Base-by-base conservation (phyloP, 257 asterid species). In the Penstemon davidsonii region DNA sequence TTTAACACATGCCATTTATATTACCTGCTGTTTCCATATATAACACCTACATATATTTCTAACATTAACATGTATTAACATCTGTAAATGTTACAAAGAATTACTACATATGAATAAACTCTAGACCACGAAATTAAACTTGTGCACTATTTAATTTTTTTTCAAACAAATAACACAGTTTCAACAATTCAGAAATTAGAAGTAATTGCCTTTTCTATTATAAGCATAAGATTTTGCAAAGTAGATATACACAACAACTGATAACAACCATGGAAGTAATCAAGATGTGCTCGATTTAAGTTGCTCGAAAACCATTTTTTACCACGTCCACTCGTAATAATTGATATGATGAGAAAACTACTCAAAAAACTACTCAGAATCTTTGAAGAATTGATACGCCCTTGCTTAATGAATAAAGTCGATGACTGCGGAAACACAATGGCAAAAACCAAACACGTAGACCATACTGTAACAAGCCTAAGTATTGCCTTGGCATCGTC, bases 271-370 rank as follows among this genome's bases (percentile, higher is more conserved):
- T 53, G 38, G 55, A 71, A 71, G 64, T 71, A 71, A 63, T 71
- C 75, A 62, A 62, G 54, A 62, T 62, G 67, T 13, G 67, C 67
- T 49, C 53, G 67, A 18, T 44, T 62, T 54, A 71, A 46, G 25
- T 71, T 62, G 60, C 62, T 40, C 10, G 75, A 62, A 56, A 71
- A 61, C 75, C 75, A 71, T 8, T 71, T 70, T 61, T 15, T 51
- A 33, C 66, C 76, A 1, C 7, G 36, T n/a, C 76, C 71, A 36
- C 65, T 38, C 12, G 76, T 71, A n/a, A 53, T 54, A 19, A 53
- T 15, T 11, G 75, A 71, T 18, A 15, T 15, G 18, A 71, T 71
- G 2, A 67, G 55, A 67, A 67, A 8, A 37, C 64, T 67, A 25
- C 72, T 67, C 33, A 18, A 13, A 10, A 68, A 50, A 46, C 57